phyloP scores from a whole-genome alignment of 345 rosid genomes.

The Brassica cretica region DNA sequence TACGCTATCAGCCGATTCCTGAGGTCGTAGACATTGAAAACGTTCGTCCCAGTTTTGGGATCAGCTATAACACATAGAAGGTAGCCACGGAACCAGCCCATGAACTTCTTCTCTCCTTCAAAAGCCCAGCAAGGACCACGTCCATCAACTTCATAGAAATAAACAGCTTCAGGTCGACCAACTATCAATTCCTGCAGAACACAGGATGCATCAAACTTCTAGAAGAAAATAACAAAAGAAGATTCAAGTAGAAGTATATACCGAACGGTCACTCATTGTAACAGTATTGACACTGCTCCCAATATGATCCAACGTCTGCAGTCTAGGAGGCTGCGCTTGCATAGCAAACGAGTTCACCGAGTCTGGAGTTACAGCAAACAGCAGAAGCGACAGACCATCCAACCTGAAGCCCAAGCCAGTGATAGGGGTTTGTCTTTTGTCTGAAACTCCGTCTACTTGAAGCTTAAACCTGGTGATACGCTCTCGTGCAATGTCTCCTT shows the following conservation, averaged over 20 bases:
- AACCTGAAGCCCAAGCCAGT: conserved; percentile 85
- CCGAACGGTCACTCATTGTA: conserved; percentile 91
- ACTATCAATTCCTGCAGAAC: conserved; percentile 75
- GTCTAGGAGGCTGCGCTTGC: conserved; percentile 69
- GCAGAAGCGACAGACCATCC: conserved; percentile 86
- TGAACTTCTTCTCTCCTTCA: conserved; percentile 90
- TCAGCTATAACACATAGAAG: conserved; percentile 86
- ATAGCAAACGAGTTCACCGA: conserved; percentile 75
- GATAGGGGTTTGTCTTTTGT: conserved; percentile 48
- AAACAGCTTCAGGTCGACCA: conserved; percentile 96
- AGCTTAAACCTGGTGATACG: conserved; percentile 89
- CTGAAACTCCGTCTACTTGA: conserved; percentile 57
- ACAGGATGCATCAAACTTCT: conserved; percentile 16
- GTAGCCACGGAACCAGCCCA: conserved; percentile 98
- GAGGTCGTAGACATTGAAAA: conserved; percentile 85
- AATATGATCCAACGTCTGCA: conserved; percentile 83
- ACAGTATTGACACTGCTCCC: conserved; percentile 69
- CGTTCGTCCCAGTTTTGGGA: conserved; percentile 70
- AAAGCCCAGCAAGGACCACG: conserved; percentile 99
- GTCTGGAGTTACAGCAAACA: conserved; percentile 78
- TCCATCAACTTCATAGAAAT: conserved; percentile 94
- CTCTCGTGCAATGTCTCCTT: conserved; percentile 96
- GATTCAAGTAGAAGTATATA: conserved; percentile 35
- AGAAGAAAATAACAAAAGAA: conserved; percentile 12
- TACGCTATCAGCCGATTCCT: conserved; percentile 90